A percentile compares a stretch with the other conserved stretches of the same genome.
Conservation (phyloP, 2,329 filamentous ascomycete species). For the Coleophoma cylindrospora region DNA sequence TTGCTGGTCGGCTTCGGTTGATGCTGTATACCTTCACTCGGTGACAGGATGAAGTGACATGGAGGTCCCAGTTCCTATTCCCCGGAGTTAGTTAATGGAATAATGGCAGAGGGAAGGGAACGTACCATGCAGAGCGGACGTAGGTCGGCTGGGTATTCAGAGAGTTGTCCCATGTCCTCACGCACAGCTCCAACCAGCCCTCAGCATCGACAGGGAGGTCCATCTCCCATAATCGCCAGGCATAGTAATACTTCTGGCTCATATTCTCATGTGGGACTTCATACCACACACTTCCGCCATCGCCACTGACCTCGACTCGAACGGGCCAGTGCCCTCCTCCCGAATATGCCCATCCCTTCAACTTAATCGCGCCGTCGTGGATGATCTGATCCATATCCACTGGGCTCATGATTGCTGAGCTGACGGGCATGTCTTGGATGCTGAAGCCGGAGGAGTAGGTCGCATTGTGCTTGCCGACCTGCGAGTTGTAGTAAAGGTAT, state of each 20-base stretch:
- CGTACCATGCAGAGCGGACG: constrained; percentile 46
- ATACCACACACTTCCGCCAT: constrained; percentile 59
- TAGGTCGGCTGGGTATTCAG: constrained; percentile 55
- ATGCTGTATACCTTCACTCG: constrained; percentile 58
- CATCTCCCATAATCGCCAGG: constrained; percentile 61
- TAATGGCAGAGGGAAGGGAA: neutral
- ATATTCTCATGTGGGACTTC: constrained; percentile 59
- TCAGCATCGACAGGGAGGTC: constrained; percentile 58
- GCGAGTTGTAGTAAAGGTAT: constrained; percentile 58
- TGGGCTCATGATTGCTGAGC: constrained; percentile 56
- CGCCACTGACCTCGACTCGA: constrained; percentile 62
- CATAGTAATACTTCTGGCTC: constrained; percentile 55
- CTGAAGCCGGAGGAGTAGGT: constrained; percentile 59
- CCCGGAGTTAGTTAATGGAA: neutral
- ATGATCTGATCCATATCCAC: constrained; percentile 41
- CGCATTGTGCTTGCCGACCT: constrained; percentile 56
- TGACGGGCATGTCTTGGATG: constrained; percentile 66
- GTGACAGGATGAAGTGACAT: constrained; percentile 59
- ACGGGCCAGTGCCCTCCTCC: constrained; percentile 62
- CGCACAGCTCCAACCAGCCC: constrained; percentile 55
- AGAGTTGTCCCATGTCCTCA: constrained; percentile 56
- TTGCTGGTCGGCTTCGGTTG: constrained; percentile 38
- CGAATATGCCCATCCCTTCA: constrained; percentile 63
- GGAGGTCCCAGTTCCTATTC: constrained; percentile 53
- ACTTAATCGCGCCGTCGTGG: constrained; percentile 20